Base-by-base conservation (phyloP, 352 stramenopile genomes). In the Blastocystis sp. region DNA sequence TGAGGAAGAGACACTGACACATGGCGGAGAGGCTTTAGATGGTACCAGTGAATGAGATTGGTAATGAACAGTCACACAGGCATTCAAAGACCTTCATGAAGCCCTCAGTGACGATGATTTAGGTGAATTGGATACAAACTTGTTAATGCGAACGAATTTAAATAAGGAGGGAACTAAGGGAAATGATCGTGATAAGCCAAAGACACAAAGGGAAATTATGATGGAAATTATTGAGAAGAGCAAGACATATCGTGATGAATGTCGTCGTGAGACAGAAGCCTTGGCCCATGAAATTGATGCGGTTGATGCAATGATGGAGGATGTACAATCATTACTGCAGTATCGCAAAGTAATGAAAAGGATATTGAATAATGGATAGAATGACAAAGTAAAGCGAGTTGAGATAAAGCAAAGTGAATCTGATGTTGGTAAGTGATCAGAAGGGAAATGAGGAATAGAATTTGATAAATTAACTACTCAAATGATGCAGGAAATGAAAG, bases 221-320 rank as follows among this genome's bases (percentile, higher is more conserved):
- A 89, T 89, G 78, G 78, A 89, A 57, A 89, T 89, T 48, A 89
- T 89, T 24, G 66, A 89, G 48, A 89, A 89, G 66, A 89, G 56
- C 54, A 89, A 89, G 54, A 27, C 6, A 5, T 89, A 68, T 44
- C 60, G 66, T 22, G 78, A 89, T 48, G 53, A 89, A 35, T 33
- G 78, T 15, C 44, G 62, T 35, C 33, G 58, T 13, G 56, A 89
- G 54, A 56, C 60, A 33, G 78, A 76, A n/a, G 66, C 60, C n/a
- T n/a, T 89, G 60, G 24, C 37, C 30, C 35, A 19, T 7, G 15
- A 89, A 27, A 89, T 89, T 44, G 66, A 89, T 30, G 48, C 24
- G 7, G 60, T 89, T 54, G 78, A 89, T 56, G 78, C 60, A 42
- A 79, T 76, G 66, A 89, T 89, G 60, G 78, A 89, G 17, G 78